A percentile compares a stretch with the other conserved stretches of the same genome.
Conservation (phyloP, 2,329 filamentous ascomycete genomes). For the Verticillium longisporum region DNA sequence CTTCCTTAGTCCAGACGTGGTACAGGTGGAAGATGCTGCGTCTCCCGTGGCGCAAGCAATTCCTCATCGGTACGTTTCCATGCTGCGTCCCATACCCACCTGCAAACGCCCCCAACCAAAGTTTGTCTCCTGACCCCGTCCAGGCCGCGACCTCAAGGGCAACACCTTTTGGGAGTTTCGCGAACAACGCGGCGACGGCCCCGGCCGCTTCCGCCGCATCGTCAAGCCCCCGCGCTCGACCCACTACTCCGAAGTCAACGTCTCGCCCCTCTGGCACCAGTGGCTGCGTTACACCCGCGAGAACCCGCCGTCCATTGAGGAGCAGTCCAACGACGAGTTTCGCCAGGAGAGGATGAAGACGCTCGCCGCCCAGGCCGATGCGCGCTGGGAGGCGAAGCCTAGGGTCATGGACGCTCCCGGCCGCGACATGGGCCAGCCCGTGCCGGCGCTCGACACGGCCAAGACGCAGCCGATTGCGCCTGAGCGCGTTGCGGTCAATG, state of each 20-base stretch:
- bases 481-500: conserved; percentile 5
- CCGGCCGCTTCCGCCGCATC: conserved; percentile 51
- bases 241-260: conserved; percentile 47
- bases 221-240: conserved; percentile 50
- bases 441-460: conserved; percentile 18
- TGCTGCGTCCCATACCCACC: background rate
- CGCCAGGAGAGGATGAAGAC: conserved; percentile 46
- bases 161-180: conserved; percentile 67
- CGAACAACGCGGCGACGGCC: conserved; percentile 32
- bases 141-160: conserved; percentile 57
- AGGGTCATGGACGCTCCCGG: conserved; percentile 36
- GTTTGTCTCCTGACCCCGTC: background rate
- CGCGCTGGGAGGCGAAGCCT: conserved; percentile 55
- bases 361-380: conserved; percentile 55
- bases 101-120: background rate
- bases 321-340: conserved; percentile 47
- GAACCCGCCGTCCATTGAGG: conserved; percentile 46
- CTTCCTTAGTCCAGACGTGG: conserved; percentile 32
- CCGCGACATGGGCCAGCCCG: conserved; percentile 16
- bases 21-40: conserved; percentile 55
- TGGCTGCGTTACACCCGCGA: conserved; percentile 57
- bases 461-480: conserved; percentile 7
- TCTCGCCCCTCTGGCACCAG: conserved; percentile 60
- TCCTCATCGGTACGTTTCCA: conserved; percentile 48
- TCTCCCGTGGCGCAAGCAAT: conserved; percentile 57